These are phyloP conservation scores for Talaromyces sp. DNA, from an alignment of 2,329 filamentous ascomycete species.

Conservation along the genomic window DNA sequence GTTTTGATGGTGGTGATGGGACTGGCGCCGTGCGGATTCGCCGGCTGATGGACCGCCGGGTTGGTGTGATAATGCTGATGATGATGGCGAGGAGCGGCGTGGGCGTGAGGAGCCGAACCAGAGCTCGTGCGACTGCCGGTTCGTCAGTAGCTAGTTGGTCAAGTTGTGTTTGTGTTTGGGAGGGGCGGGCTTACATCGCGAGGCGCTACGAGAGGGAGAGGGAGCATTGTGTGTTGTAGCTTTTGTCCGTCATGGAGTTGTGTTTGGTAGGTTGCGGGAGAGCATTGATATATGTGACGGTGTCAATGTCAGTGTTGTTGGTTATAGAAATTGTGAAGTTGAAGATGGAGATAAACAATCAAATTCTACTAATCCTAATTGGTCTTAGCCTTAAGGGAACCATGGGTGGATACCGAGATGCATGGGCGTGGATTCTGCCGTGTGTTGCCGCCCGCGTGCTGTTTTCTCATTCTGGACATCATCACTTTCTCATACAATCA, in stretches of 20 bases:
- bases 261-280: not conserved
- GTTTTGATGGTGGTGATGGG: constrained; percentile 11
- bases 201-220: constrained; percentile 63
- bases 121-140: constrained; percentile 60
- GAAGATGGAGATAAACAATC: not conserved
- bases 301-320: not conserved
- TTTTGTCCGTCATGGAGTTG: not conserved
- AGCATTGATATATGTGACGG: not conserved
- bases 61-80: not conserved
- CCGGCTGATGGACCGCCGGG: not conserved
- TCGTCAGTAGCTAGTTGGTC: not conserved
- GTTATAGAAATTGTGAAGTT: not conserved
- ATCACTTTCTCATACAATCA: no score
- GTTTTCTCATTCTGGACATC: no score
- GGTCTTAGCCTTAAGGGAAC: no score
- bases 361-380: not conserved
- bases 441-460: no score
- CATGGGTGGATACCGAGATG: no score
- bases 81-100: constrained; percentile 24
- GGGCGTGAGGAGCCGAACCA: constrained; percentile 66
- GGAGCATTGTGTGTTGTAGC: constrained; percentile 43
- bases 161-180: not conserved
- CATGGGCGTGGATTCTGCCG: no score
- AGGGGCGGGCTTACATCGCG: constrained; percentile 55
- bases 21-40: not conserved